Base-by-base conservation (phyloP, 495 filamentous ascomycete genomes). In the Tricharina praecox region DNA sequence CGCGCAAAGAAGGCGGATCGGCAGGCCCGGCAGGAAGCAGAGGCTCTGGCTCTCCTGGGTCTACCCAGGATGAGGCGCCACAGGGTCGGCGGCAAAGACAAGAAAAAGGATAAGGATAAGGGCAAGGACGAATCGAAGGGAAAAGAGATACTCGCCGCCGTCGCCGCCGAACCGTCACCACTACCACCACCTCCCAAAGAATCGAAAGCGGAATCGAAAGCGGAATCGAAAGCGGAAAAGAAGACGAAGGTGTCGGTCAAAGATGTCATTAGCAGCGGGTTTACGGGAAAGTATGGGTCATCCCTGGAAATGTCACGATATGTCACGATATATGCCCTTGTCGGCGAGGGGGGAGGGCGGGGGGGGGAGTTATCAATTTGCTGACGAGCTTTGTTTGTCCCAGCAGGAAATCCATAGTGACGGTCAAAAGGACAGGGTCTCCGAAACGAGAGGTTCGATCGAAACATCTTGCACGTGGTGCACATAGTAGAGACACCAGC, bases 1-100 rank as follows among this genome's bases (percentile, higher is more conserved):
- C 49, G 51, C 55, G 56, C 37, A 26, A 51, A 51, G 24, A 59
- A 45, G 21, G 26, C n/a, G 10, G 56, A 59, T 23, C 58, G 48
- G 32, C 55, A 58, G 28, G 51, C 53, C 33, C 50, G 37, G 23
- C 54, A 50, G 23, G 40, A 7, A 20, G 53, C 42, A 44, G 56
- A 59, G 19, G 55, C 48, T 9, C 24, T 7, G 16, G 56, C 43
- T 46, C 25, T 46, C 30, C 25, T 46, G 5, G 43, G 43, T 46
- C 7, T 46, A 8, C 43, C 43, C 41, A 28, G 56, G 53, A 46
- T 45, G 26, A 21, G 44, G 48, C 30, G 37, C 28, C 21, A 49
- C 16, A 15, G 51, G 45, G 21, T 23, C 37, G n/a, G n/a, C n/a
- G 44, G 54, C 33, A 38, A 35, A 53, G 26, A 48, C 49, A 42